Evolutionary conservation across 2,329 filamentous ascomycete genomes (phyloP).

Genomic region (Stagonosporopsis chrysanthemi): DNA sequence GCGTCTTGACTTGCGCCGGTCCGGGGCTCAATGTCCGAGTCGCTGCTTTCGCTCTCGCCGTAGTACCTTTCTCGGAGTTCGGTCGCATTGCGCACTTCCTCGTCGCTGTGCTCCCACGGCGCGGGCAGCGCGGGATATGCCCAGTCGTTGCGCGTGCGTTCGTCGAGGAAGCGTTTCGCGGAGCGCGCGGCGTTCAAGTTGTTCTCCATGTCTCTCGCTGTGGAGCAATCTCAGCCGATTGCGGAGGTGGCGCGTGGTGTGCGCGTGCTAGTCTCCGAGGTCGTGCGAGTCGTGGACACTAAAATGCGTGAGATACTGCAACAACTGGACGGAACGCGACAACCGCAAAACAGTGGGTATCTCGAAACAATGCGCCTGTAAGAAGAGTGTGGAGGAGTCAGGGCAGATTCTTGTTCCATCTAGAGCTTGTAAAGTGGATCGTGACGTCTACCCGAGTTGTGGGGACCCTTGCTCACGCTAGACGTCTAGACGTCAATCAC

Average conservation of each 20-base stretch:
- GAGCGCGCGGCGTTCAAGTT: slow-evolving; percentile 54
- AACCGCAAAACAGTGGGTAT: slow-evolving; percentile 17
- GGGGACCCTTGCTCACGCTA: slow-evolving; percentile 8
- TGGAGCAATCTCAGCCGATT: not conserved
- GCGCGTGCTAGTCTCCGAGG: not conserved
- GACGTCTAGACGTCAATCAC: not conserved
- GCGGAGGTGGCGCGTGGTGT: not conserved
- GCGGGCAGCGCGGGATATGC: slow-evolving; percentile 48
- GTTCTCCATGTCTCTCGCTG: slow-evolving; percentile 39
- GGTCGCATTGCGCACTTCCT: slow-evolving; percentile 41
- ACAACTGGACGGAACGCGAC: not conserved
- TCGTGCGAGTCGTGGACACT: not conserved
- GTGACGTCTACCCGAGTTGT: slow-evolving; percentile 17
- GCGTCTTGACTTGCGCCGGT: slow-evolving; percentile 37
- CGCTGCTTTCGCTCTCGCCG: slow-evolving; percentile 42
- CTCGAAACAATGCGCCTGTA: slow-evolving; percentile 9
- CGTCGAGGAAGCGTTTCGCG: slow-evolving; percentile 52
- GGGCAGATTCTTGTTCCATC: slow-evolving; percentile 15
- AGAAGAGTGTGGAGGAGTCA: slow-evolving; percentile 5
- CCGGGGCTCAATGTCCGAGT: slow-evolving; percentile 29
- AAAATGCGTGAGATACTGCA: not conserved
- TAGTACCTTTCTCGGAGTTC: slow-evolving; percentile 56
- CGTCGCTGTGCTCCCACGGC: slow-evolving; percentile 44
- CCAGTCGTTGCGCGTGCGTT: slow-evolving; percentile 57
- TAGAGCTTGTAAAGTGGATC: slow-evolving; percentile 16